Conservation (phyloP, 306 rosid species). For the Lotus japonicus region DNA sequence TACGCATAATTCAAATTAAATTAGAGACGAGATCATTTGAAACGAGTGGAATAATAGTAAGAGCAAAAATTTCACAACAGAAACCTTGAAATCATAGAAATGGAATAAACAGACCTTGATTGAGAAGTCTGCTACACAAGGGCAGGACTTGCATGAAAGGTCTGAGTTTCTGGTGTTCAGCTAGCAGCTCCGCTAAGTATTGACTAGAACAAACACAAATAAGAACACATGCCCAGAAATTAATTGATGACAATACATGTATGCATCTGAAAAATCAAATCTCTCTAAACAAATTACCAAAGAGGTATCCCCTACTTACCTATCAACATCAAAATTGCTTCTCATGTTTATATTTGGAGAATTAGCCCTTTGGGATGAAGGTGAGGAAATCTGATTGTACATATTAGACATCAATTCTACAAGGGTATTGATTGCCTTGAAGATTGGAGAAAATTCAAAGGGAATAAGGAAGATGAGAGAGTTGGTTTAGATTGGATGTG, state of each 20-base stretch:
- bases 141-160: constrained; percentile 60
- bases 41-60: neutral
- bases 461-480: neutral
- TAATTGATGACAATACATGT: neutral
- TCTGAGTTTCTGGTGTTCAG: constrained; percentile 48
- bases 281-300: neutral
- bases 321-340: constrained; percentile 40
- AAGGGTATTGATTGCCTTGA: neutral
- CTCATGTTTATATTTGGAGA: constrained; percentile 45
- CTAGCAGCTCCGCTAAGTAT: constrained; percentile 42
- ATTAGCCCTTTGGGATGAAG: constrained; percentile 40
- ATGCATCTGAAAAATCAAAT: neutral
- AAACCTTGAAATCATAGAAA: neutral
- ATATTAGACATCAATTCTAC: constrained; percentile 37
- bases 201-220: constrained; percentile 36
- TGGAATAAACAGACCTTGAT: constrained; percentile 37
- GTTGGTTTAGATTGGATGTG: neutral
- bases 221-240: constrained; percentile 18
- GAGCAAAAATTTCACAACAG: neutral
- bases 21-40: neutral
- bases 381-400: constrained; percentile 38
- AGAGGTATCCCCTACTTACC: constrained; percentile 22
- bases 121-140: constrained; percentile 40
- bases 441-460: constrained; percentile 15
- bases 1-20: constrained; percentile 9